These are phyloP conservation scores for Leishmania tarentolae DNA, from an alignment of 208 protist species.

Conservation along the genomic window DNA sequence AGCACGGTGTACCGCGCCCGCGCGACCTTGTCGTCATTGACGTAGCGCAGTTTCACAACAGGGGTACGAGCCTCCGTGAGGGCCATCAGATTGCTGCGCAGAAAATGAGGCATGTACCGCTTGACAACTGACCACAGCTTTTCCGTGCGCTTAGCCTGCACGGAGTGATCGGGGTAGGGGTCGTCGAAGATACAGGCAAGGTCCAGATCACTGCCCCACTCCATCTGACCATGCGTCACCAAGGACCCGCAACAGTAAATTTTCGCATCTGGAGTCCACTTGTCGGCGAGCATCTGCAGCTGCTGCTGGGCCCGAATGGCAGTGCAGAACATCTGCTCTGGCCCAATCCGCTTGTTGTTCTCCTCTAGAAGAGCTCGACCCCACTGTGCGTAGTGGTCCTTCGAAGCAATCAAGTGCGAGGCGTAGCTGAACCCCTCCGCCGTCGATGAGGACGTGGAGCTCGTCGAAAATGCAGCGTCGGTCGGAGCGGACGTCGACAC, in stretches of 20 bases:
- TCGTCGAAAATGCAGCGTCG: not conserved
- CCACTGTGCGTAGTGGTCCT: conserved; percentile 82
- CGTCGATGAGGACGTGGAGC: not conserved
- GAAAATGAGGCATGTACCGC: conserved; percentile 84
- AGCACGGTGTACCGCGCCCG: conserved; percentile 77
- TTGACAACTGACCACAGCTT: conserved; percentile 90
- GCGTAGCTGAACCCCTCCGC: conserved; percentile 14
- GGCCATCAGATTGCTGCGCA: conserved; percentile 70
- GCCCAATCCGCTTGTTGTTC: conserved; percentile 82
- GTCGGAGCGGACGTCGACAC: not conserved
- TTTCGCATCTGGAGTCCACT: conserved; percentile 91
- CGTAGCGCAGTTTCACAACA: conserved; percentile 82
- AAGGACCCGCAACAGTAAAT: conserved; percentile 88
- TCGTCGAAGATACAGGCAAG: conserved; percentile 91
- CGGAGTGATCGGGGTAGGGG: conserved; percentile 74
- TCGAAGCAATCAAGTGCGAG: conserved; percentile 37
- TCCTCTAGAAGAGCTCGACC: conserved; percentile 72
- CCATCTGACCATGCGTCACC: conserved; percentile 90
- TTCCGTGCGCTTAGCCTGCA: conserved; percentile 85
- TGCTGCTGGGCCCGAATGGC: conserved; percentile 83
- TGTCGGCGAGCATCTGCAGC: conserved; percentile 80
- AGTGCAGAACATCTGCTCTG: conserved; percentile 87
- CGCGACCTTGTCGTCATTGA: conserved; percentile 83
- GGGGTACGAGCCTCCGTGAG: conserved; percentile 86
- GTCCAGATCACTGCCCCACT: conserved; percentile 91